A percentile compares a stretch with the other conserved stretches of the same genome.
phyloP scores from a whole-genome alignment of 2,329 filamentous ascomycete genomes.

The Colletotrichum sp. region DNA sequence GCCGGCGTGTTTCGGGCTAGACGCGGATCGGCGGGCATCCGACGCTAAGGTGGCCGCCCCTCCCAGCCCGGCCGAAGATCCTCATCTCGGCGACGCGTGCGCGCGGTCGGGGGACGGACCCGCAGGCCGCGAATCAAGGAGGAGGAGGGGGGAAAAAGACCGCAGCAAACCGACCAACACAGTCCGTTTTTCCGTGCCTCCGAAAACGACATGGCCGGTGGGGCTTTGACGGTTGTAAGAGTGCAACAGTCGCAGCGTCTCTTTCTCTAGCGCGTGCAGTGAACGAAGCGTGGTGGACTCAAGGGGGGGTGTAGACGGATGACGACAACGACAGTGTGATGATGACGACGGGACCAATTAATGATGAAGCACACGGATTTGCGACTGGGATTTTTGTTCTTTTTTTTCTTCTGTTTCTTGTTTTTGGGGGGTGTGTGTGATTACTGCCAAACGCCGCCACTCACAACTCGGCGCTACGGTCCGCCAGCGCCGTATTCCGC shows the following conservation, averaged over 20 bases:
- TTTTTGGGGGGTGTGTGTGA: background rate
- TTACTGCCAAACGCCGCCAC: too few relatives aligned
- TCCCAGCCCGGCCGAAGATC: constrained; percentile 9
- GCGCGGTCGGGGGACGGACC: background rate
- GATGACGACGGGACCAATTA: background rate
- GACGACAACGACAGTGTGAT: background rate
- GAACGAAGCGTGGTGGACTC: background rate
- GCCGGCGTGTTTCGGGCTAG: constrained; percentile 1
- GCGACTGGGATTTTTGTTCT: background rate
- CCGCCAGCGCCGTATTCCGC: constrained; percentile 39
- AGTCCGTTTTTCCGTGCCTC: background rate
- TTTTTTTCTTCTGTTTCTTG: background rate
- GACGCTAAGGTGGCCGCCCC: background rate
- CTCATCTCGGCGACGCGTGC: constrained; percentile 10
- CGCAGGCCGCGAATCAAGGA: background rate
- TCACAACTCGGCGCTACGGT: constrained; percentile 8
- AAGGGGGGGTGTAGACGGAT: background rate
- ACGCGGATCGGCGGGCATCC: background rate
- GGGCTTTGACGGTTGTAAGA: background rate
- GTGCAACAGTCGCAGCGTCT: background rate
- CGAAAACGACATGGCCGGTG: background rate
- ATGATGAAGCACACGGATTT: background rate
- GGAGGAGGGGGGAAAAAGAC: background rate
- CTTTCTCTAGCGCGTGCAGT: background rate
- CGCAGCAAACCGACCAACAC: background rate